Conservation (phyloP, 2,329 filamentous ascomycete genomes). For the Akanthomyces dipterigenus region DNA sequence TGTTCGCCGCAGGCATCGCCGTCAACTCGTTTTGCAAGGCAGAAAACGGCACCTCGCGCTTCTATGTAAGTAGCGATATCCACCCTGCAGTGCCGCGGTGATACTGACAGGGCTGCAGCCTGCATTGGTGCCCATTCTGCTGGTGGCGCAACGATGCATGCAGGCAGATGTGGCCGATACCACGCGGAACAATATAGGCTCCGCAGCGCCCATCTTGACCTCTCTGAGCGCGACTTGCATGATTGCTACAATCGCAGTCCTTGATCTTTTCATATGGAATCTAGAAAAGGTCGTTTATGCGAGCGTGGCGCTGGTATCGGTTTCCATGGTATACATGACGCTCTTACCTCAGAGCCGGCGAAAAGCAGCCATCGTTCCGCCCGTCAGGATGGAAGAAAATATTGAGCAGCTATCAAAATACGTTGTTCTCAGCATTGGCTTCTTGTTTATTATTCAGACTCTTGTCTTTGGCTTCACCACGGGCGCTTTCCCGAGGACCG, state of each 20-base stretch:
- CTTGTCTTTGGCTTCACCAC: slow-evolving; percentile 19
- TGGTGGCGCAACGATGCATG: slow-evolving; percentile 10
- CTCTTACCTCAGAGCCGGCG: slow-evolving; percentile 13
- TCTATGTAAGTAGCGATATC: slow-evolving; percentile 11
- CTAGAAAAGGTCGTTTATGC: slow-evolving; percentile 19
- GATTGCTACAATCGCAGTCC: background rate
- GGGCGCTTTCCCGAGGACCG: background rate
- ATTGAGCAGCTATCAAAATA: slow-evolving; percentile 21
- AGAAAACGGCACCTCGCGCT: slow-evolving; percentile 13
- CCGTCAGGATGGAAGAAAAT: slow-evolving; percentile 20
- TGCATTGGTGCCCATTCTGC: slow-evolving; percentile 18
- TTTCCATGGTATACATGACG: slow-evolving; percentile 25
- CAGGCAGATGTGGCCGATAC: background rate
- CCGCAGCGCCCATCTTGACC: background rate
- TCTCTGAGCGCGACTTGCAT: background rate
- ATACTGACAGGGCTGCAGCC: slow-evolving; percentile 15
- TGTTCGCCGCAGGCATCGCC: slow-evolving; percentile 8
- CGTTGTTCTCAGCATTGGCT: slow-evolving; percentile 18
- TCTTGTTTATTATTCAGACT: slow-evolving; percentile 12
- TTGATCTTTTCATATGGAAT: slow-evolving; percentile 24
- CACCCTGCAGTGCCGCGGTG: background rate
- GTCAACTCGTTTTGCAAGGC: slow-evolving; percentile 15
- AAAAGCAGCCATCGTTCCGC: background rate
- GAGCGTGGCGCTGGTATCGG: slow-evolving; percentile 19
- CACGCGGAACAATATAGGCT: background rate